Base-by-base conservation (phyloP, 495 filamentous ascomycete genomes). In the Pseudoneurospora amorphoporcata region DNA sequence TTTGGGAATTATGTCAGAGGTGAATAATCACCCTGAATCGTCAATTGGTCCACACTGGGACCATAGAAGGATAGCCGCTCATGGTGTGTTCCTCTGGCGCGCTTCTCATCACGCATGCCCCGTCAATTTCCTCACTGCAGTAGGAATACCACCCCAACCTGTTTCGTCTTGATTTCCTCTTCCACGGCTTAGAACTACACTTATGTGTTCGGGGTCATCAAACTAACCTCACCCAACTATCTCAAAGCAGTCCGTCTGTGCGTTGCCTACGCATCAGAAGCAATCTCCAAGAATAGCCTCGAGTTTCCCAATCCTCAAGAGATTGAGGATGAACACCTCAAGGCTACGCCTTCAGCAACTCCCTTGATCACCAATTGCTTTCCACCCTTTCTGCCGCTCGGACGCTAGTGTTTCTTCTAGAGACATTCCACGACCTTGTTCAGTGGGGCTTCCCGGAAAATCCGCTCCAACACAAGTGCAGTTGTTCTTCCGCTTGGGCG, bases 361-460 rank as follows among this genome's bases (percentile, higher is more conserved):
- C 53, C 23, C 29, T 65, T 43, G 53, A 41, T 39, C 38, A 10
- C 41, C 70, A 40, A 43, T 14, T 37, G 35, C 42, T 40, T 74
- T 23, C 69, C 16, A 69, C 69, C 71, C 47, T 35, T 68, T 42
- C 72, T 72, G 71, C 70, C 70, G 74, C 79, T 78, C 75, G 72
- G 79, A 77, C 79, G 40, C 61, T 69, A 71, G 39, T 68, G 69
- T 68, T 77, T 73, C 77, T 84, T 83, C 81, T 72, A 81, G 77
- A 70, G 70, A 76, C 72, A 73, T 84, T 84, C 81, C 77, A 81
- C 75, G 73, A 75, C 70, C 53, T 77, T 80, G 77, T 83, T 82
- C 81, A 77, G 76, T 83, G 78, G 78, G 76, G 79, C 47, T 39
- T 39, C 68, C 19, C 23, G 23, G 8, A 53, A 37, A 47, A 47